These are phyloP conservation scores for Solanum phureja DNA, from an alignment of 257 asterid genomes.

Conservation along the genomic window DNA sequence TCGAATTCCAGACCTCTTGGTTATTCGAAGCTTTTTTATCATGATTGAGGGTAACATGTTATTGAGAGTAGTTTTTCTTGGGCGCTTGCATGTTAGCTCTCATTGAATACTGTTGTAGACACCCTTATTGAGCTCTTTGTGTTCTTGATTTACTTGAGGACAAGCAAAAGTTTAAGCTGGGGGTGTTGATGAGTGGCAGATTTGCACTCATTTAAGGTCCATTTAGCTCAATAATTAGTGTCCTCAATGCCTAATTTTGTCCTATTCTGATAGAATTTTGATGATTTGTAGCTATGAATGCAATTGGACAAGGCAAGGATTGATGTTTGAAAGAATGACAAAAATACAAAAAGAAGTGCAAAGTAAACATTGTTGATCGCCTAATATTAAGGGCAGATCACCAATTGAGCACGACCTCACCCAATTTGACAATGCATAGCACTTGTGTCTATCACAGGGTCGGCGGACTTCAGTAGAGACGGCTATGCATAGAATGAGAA, in stretches of 20 bases:
- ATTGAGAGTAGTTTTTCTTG: neutral
- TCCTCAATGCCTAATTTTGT: neutral
- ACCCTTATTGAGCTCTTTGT: neutral
- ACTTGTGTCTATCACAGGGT: neutral
- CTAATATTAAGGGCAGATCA: neutral
- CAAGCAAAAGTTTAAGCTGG: too few relatives aligned
- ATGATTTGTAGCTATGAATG: neutral
- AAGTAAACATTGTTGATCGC: neutral
- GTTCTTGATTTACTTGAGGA: neutral
- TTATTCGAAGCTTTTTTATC: neutral
- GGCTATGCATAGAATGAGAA: neutral
- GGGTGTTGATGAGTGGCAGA: neutral
- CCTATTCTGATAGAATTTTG: neutral
- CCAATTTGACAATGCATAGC: neutral
- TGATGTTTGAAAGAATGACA: neutral
- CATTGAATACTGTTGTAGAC: neutral
- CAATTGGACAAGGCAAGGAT: neutral
- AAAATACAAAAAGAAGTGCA: neutral
- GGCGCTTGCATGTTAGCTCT: neutral
- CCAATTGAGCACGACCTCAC: neutral
- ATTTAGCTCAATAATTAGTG: neutral
- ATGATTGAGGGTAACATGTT: neutral
- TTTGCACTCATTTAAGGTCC: neutral
- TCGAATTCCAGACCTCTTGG: too few relatives aligned
- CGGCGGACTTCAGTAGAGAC: neutral